Evolutionary conservation across 2,329 filamentous ascomycete species (phyloP).

Genomic region (Hypoxylon sp.): DNA sequence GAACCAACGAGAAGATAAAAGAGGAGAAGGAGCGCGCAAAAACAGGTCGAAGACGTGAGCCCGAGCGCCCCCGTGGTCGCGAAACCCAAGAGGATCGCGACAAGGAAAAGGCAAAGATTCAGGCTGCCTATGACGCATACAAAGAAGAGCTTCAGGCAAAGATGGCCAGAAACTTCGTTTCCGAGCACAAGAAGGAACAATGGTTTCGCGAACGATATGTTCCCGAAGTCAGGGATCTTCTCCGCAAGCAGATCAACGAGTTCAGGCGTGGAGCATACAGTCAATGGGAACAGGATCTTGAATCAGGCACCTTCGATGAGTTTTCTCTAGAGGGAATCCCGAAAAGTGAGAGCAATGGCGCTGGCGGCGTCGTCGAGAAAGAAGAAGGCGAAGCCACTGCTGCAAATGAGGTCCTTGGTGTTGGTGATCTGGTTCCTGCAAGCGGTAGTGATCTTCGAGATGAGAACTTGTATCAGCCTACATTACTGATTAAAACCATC

Average conservation of each 20-base stretch:
- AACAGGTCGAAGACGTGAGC: constrained; percentile 73
- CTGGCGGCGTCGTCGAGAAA: constrained; percentile 86
- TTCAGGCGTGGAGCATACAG: constrained; percentile 81
- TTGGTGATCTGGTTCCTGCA: constrained; percentile 87
- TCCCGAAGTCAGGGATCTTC: constrained; percentile 77
- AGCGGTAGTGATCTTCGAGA: constrained; percentile 88
- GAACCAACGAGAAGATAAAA: constrained; percentile 81
- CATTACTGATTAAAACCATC: constrained; percentile 96
- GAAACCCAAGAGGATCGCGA: constrained; percentile 78
- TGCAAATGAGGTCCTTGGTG: constrained; percentile 89
- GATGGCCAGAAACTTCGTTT: constrained; percentile 90
- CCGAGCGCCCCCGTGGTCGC: constrained; percentile 69
- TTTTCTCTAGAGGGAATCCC: constrained; percentile 94
- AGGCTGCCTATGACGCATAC: constrained; percentile 72
- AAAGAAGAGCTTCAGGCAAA: constrained; percentile 75
- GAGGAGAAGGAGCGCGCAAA: constrained; percentile 78
- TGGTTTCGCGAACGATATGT: constrained; percentile 98
- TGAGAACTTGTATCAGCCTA: constrained; percentile 87
- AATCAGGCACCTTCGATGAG: constrained; percentile 87
- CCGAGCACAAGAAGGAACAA: constrained; percentile 92
- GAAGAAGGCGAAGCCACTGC: constrained; percentile 95
- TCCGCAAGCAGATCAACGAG: constrained; percentile 79
- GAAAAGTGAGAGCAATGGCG: constrained; percentile 89
- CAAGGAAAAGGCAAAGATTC: constrained; percentile 80
- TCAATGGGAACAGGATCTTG: constrained; percentile 90